A percentile compares a stretch with the other conserved stretches of the same genome.
Evolutionary conservation across 2,329 filamentous ascomycete species (phyloP).

Genomic region (Pseudogymnoascus sp.): DNA sequence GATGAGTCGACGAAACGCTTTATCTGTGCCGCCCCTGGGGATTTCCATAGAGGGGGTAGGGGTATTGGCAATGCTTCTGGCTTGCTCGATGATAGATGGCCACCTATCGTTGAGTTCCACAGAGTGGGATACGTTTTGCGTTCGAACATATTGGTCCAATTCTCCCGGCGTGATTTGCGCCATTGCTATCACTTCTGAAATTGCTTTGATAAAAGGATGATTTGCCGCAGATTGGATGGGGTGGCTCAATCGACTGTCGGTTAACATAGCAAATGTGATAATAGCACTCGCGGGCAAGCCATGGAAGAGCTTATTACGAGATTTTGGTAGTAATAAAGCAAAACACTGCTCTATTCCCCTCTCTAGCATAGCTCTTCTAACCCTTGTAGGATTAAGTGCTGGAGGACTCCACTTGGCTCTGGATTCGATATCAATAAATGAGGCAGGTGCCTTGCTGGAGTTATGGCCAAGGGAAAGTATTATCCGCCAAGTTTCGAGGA

Average conservation of each 20-base stretch:
- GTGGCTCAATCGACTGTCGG: not conserved
- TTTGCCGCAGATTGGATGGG: not conserved
- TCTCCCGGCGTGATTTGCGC: not conserved
- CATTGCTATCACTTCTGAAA: conserved; percentile 4
- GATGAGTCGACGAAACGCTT: conserved; percentile 4
- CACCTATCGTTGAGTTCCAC: not conserved
- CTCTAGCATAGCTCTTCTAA: conserved; percentile 12
- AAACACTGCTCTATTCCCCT: conserved; percentile 16
- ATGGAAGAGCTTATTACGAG: conserved; percentile 12
- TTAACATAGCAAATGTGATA: conserved; percentile 22
- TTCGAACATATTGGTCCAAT: conserved; percentile 5
- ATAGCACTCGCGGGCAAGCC: conserved; percentile 21
- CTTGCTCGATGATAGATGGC: conserved; percentile 4
- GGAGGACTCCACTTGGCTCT: conserved; percentile 2
- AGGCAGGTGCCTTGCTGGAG: not conserved
- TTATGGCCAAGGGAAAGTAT: not conserved
- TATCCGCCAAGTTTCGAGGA: conserved; percentile 25
- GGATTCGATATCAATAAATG: not conserved
- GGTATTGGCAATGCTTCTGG: not conserved
- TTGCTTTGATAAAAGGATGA: conserved; percentile 3
- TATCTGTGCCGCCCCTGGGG: not conserved
- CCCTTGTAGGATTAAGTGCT: conserved; percentile 8
- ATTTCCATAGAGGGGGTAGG: not conserved
- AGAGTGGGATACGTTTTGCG: not conserved
- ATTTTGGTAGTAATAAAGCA: conserved; percentile 18